Evolutionary conservation across 371 early-diverging fungal species (phyloP), one percentile per base, ranked within the genome.

Genomic region (Smittium culicis): DNA sequence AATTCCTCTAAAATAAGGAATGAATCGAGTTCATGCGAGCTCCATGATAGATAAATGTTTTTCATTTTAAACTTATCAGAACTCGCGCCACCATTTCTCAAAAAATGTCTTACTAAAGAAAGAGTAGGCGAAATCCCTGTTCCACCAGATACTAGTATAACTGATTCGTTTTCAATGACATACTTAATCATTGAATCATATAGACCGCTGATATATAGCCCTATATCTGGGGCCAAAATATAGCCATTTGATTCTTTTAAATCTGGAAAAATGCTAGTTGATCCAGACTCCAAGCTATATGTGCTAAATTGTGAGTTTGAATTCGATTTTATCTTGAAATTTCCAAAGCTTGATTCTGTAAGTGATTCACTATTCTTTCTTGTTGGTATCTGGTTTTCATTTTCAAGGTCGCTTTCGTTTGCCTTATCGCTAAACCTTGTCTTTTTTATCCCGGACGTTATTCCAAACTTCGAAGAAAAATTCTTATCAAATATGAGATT

Each of bases 131-230:
- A 31, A 25, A 64, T 35, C 8, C 65, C 65, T 35, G 65, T 16
- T 45, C 65, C 65, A 3, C 35, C 30, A 11, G 65, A 29, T 35
- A 64, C 54, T 2, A 64, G 65, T 25, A 64, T 28, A 2, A 34
- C 65, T 8, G 54, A 24, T 45, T 64, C 65, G 35, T 64, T 64
- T 64, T 64, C 65, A 28, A 64, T 25, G 11, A 64, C 54, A 30
- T 64, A 64, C 16, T 25, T 14, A 20, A 25, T 27, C 57, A 57
- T 57, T 20, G 57, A 57, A 57, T 57, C 57, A 57, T 20, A 57
- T 25, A 57, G 27, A 20, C 57, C 14, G 25, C 57, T 57, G 27
- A 20, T 16, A 57, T 16, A 5, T 14, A 57, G 8, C 5, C 20
- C 20, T 45, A 45, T 45, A 11, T 45, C 20, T 45, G 45, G 45